These are phyloP conservation scores for Omphalotus olearius DNA, from an alignment of 1,284 basidiomycete species.

Conservation along the genomic window DNA sequence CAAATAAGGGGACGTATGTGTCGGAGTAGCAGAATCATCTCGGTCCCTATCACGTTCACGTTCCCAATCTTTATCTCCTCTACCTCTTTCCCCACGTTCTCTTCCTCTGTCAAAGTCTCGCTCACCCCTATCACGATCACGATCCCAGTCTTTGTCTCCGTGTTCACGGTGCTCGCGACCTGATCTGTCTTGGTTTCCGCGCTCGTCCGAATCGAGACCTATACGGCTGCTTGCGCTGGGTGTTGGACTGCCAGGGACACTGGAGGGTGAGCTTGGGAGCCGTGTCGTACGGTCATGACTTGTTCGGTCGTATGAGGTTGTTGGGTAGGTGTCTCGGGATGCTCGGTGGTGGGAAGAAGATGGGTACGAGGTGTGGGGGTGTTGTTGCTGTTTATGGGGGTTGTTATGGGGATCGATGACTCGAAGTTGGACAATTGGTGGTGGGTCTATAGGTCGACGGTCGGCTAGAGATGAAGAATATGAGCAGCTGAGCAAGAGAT, in stretches of 20 bases:
- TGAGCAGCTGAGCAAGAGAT: slow-evolving; percentile 13
- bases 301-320: too few relatives aligned
- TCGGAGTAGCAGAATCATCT: slow-evolving; percentile 12
- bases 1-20: not conserved
- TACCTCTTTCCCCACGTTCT: not conserved
- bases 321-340: not conserved
- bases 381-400: slow-evolving; percentile 16
- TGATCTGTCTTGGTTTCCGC: not conserved
- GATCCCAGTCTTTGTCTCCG: slow-evolving; percentile 1
- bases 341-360: not conserved
- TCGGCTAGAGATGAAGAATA: slow-evolving; percentile 54
- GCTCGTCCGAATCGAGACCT: not conserved
- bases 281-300: too few relatives aligned
- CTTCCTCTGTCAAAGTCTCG: not conserved
- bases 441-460: slow-evolving; percentile 91
- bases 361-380: slow-evolving; percentile 3
- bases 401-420: slow-evolving; percentile 64
- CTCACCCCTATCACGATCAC: not conserved
- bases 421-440: slow-evolving; percentile 92
- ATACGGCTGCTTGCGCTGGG: slow-evolving; percentile 6
- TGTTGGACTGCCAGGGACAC: slow-evolving; percentile 4
- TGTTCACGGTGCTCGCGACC: not conserved
- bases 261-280: not conserved
- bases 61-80: slow-evolving; percentile 1
- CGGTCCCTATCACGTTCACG: slow-evolving; percentile 1